These are phyloP conservation scores for Citropsis articulata DNA, from an alignment of 345 rosid genomes.

Conservation along the genomic window DNA sequence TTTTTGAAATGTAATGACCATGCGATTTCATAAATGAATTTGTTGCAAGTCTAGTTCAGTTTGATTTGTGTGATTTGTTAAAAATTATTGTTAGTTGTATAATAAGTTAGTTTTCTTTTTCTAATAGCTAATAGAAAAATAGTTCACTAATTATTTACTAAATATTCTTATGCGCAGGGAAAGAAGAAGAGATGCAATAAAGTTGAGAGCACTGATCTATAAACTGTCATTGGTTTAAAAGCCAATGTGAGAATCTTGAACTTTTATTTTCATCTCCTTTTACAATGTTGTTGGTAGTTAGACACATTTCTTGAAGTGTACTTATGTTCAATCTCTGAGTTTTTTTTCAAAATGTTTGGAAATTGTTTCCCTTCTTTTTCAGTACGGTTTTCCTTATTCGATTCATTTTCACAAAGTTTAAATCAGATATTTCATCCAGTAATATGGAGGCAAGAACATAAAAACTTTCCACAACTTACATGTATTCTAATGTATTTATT, in stretches of 20 bases:
- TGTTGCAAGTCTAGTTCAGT: not conserved
- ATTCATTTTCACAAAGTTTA: not conserved
- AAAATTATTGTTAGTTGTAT: not conserved
- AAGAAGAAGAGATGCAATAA: conserved; percentile 13
- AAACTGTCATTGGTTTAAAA: conserved; percentile 2
- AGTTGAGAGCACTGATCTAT: conserved; percentile 5
- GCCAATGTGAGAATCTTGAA: not conserved
- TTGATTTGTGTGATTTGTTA: not conserved
- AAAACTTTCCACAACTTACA: no score
- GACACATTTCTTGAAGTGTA: not conserved
- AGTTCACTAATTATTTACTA: not conserved
- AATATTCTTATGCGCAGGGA: not conserved
- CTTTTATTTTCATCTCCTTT: not conserved
- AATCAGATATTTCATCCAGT: not conserved
- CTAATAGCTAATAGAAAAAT: no score
- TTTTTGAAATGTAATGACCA: not conserved
- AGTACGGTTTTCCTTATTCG: not conserved
- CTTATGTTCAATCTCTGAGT: not conserved
- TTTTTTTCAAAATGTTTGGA: not conserved
- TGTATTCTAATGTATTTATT: no score
- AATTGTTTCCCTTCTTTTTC: not conserved
- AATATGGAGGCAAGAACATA: not conserved
- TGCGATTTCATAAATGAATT: not conserved
- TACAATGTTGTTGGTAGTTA: not conserved
- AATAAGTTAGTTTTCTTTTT: no score